A percentile compares a stretch with the other conserved stretches of the same genome.
These are phyloP conservation scores for Exophiala bonariae DNA, from an alignment of 2,329 filamentous ascomycete species.

Conservation along the genomic window DNA sequence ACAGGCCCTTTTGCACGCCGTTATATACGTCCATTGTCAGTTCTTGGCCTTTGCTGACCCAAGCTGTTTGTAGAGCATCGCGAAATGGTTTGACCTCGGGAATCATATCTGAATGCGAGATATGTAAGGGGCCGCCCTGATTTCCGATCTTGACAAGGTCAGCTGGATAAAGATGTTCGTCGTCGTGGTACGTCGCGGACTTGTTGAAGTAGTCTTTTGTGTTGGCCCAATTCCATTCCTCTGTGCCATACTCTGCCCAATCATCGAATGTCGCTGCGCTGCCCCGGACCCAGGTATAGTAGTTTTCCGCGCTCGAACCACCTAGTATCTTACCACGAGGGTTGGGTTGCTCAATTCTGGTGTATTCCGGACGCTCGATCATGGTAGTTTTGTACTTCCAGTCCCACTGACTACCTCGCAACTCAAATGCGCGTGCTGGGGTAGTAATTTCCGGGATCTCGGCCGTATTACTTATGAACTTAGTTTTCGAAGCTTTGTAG, in stretches of 20 bases:
- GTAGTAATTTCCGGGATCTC: slow-evolving; percentile 55
- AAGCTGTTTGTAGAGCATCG: slow-evolving; percentile 45
- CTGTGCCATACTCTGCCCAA: slow-evolving; percentile 47
- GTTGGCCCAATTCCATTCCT: slow-evolving; percentile 58
- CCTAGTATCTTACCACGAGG: slow-evolving; percentile 61
- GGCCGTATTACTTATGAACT: slow-evolving; percentile 42
- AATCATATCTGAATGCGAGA: slow-evolving; percentile 57
- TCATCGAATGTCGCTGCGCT: slow-evolving; percentile 57
- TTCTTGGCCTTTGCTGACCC: slow-evolving; percentile 53
- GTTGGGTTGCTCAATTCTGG: slow-evolving; percentile 63
- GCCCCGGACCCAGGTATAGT: slow-evolving; percentile 64
- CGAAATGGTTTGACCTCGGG: slow-evolving; percentile 53
- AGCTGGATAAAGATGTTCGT: slow-evolving; percentile 45
- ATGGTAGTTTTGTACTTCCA: slow-evolving; percentile 59
- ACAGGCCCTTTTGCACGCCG: slow-evolving; percentile 56
- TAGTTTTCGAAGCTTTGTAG: background rate
- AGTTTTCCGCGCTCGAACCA: slow-evolving; percentile 61
- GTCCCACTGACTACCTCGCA: slow-evolving; percentile 58
- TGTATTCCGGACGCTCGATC: slow-evolving; percentile 60
- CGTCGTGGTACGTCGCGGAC: slow-evolving; percentile 59
- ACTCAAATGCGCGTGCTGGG: slow-evolving; percentile 53
- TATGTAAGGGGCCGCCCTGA: slow-evolving; percentile 50
- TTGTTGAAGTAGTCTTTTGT: slow-evolving; percentile 55
- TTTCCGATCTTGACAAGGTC: slow-evolving; percentile 53
- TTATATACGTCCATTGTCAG: slow-evolving; percentile 58